phyloP scores from a whole-genome alignment of 2,329 filamentous ascomycete species.

The Colletotrichum musae region DNA sequence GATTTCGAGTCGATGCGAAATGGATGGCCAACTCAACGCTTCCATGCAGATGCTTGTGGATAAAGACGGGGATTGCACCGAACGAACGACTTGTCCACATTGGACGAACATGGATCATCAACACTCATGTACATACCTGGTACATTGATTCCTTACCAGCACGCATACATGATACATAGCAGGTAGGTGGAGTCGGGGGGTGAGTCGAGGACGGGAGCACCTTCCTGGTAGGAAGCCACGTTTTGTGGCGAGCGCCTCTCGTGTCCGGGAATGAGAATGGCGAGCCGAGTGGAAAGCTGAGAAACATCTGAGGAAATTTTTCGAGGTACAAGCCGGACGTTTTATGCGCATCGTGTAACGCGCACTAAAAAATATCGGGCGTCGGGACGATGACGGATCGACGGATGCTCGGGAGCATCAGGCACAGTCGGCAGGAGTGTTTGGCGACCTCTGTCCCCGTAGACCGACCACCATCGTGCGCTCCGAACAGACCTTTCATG shows the following conservation, averaged over 20 bases:
- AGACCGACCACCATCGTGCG: slow-evolving; percentile 14
- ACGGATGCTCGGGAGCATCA: slow-evolving; percentile 32
- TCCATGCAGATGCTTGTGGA: slow-evolving; percentile 29
- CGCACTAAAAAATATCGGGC: slow-evolving; percentile 8
- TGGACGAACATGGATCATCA: slow-evolving; percentile 34
- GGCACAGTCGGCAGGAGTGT: slow-evolving; percentile 10
- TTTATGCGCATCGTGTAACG: slow-evolving; percentile 24
- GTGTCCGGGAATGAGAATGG: background rate
- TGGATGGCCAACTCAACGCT: slow-evolving; percentile 7
- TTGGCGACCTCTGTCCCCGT: slow-evolving; percentile 13
- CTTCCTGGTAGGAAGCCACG: slow-evolving; percentile 25
- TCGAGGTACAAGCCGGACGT: slow-evolving; percentile 4
- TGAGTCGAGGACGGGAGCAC: slow-evolving; percentile 21
- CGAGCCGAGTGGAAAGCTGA: background rate
- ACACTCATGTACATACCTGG: background rate
- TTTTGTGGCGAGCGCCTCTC: slow-evolving; percentile 34
- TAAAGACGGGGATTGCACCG: slow-evolving; percentile 22
- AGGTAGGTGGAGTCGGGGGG: slow-evolving; percentile 23
- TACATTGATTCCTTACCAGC: background rate
- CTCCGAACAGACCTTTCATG: slow-evolving; percentile 1
- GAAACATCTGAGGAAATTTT: background rate
- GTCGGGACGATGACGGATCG: slow-evolving; percentile 21
- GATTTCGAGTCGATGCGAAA: slow-evolving; percentile 6
- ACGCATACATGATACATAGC: background rate
- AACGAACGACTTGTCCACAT: slow-evolving; percentile 18